Percentiles rank a stretch among this genome's conserved stretches.
Conservation (phyloP, 78 protist species). For the slime mould (Dictyostelium discoideum) region dicty_2.7 NC_007090.3:3030501-3031000, state of each 20-base stretch:
- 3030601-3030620: constrained; percentile 39
- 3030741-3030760: background rate
- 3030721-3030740: too few species aligned
- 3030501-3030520: constrained; percentile 26
- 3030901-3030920: constrained; percentile 6
- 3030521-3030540: constrained; percentile 28
- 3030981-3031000: constrained; percentile 82
- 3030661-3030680: constrained; percentile 86
- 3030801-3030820: background rate
- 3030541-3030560: constrained; percentile 47
- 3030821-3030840: background rate
- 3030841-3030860: background rate
- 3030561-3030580: constrained; percentile 40
- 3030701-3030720: constrained; percentile 57
- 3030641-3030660: constrained; percentile 83
- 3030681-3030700: constrained; percentile 88
- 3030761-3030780: background rate
- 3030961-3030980: constrained; percentile 79
- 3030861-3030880: constrained; percentile 80
- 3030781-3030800: background rate
- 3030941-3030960: constrained; percentile 77
- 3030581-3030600: constrained; percentile 46
- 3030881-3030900: constrained; percentile 82
- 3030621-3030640: constrained; percentile 44
- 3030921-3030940: constrained; percentile 38